These are phyloP conservation scores for Cryptococcus sp. DNA, from an alignment of 1,284 basidiomycete genomes.

Conservation along the genomic window DNA sequence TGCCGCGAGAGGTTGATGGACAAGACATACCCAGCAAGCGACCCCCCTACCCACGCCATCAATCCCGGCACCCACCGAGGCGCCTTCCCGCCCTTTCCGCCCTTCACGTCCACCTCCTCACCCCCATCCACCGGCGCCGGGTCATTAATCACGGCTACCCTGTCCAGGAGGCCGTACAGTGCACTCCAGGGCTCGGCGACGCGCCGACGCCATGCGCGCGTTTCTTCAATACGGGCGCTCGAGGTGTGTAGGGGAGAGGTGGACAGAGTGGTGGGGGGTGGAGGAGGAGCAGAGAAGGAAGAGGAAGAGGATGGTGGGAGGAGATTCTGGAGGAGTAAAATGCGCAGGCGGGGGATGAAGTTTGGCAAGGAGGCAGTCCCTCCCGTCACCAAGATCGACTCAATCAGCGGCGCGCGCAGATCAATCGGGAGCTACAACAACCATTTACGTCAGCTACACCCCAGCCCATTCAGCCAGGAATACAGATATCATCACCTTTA, in stretches of 20 bases:
- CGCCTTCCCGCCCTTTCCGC: conserved; percentile 66
- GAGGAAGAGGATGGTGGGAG: conserved; percentile 50
- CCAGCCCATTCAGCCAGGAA: not conserved
- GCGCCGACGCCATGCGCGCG: conserved; percentile 24
- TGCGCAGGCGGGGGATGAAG: conserved; percentile 78
- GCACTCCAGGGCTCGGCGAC: conserved; percentile 67
- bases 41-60: conserved; percentile 89
- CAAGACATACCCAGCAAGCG: conserved; percentile 71
- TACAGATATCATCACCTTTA: conserved; percentile 61
- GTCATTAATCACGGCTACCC: conserved; percentile 79
- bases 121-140: conserved; percentile 52
- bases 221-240: conserved; percentile 3
- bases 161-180: conserved; percentile 64
- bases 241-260: conserved; percentile 16
- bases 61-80: conserved; percentile 77
- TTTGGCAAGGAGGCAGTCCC: conserved; percentile 89
- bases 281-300: conserved; percentile 17
- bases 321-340: conserved; percentile 65
- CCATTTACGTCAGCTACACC: conserved; percentile 6
- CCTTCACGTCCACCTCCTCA: conserved; percentile 51
- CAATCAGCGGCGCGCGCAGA: conserved; percentile 72
- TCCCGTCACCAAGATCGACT: conserved; percentile 77
- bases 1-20: not conserved
- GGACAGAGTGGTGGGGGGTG: conserved; percentile 29
- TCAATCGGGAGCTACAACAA: conserved; percentile 75